Evolutionary conservation across 108 stramenopile genomes (phyloP), one percentile per base, ranked within the genome.

Genomic region (Skeletonema tropicum): DNA sequence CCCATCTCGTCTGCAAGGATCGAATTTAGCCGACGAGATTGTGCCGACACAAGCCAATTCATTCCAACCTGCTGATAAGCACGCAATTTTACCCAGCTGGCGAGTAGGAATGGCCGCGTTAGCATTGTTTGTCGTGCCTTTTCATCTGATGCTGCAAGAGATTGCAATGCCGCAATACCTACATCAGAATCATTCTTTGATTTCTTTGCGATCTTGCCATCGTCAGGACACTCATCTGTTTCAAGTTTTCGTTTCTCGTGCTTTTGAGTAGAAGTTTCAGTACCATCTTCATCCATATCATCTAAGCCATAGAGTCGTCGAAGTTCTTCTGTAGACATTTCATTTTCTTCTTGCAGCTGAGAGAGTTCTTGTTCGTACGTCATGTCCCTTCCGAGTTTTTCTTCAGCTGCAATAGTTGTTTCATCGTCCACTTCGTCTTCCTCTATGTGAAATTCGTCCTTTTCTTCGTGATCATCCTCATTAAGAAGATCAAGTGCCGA

Each of bases 1-100:
- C 84, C 83, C 73, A 74, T 97, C 82, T 98, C 99, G 87, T 98
- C 99, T 1, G 99, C 99, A n/a, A 99, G 85, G 65, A 99, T 99
- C 2, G 98, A 98, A 79, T 99, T 99, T 60, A 99, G 86, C 14
- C 96, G 88, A 14, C 97, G 82, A 31, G 95, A 89, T 57, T 97
- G 96, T 42, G 97, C 82, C 7, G 97, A 97, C 32, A 97, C 96
- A 12, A 99, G 86, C 99, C 99, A 99, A 71, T 97, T 95, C 59
- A 99, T 81, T 2, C 99, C 98, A 60, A 86, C 74, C 33, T 98
- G 96, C 90, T 99, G 99, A 76, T 99, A 99, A 66, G 86, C 85
- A 45, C 99, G 82, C 49, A 99, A 80, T 71, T 95, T 93, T 6
- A 95, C 90, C 90, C 90, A 92, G 11, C 71, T 64, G 8, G 92